Evolutionary conservation across 2,329 filamentous ascomycete genomes (phyloP).

Genomic region (Ascochyta koolunga): DNA sequence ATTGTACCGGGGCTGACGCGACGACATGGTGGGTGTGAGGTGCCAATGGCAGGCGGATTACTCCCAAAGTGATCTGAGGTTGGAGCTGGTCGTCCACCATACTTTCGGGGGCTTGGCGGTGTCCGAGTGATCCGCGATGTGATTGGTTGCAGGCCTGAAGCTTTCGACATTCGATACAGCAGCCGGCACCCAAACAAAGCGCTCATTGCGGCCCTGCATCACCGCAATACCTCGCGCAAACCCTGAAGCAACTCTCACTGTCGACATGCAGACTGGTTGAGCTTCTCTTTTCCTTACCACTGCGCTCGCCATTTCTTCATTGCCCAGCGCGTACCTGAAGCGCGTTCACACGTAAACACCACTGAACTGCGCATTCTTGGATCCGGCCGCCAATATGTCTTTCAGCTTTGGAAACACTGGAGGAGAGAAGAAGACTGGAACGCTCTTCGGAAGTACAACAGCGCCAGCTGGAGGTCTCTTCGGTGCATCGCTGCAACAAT

Average conservation of each 20-base stretch:
- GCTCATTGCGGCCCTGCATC: slow-evolving; percentile 16
- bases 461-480: slow-evolving; percentile 50
- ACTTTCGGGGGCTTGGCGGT: no score
- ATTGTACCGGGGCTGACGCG: slow-evolving; percentile 64
- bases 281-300: neutral
- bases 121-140: no score
- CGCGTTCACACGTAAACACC: slow-evolving; percentile 11
- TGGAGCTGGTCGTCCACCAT: slow-evolving; percentile 30
- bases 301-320: neutral
- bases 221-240: slow-evolving; percentile 13
- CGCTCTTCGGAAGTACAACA: slow-evolving; percentile 45
- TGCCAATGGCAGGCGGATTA: slow-evolving; percentile 47
- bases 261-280: slow-evolving; percentile 21
- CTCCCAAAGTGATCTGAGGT: slow-evolving; percentile 29
- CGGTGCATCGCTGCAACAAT: slow-evolving; percentile 45
- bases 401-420: slow-evolving; percentile 38
- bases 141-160: slow-evolving; percentile 18
- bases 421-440: slow-evolving; percentile 45
- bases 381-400: slow-evolving; percentile 31
- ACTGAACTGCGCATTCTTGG: neutral
- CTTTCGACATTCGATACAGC: slow-evolving; percentile 26
- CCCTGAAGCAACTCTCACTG: slow-evolving; percentile 1
- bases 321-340: slow-evolving; percentile 22
- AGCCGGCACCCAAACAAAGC: slow-evolving; percentile 10
- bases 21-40: slow-evolving; percentile 61